Base-by-base conservation (phyloP, 2,329 filamentous ascomycete species). In the Huntiella abstrusa region DNA sequence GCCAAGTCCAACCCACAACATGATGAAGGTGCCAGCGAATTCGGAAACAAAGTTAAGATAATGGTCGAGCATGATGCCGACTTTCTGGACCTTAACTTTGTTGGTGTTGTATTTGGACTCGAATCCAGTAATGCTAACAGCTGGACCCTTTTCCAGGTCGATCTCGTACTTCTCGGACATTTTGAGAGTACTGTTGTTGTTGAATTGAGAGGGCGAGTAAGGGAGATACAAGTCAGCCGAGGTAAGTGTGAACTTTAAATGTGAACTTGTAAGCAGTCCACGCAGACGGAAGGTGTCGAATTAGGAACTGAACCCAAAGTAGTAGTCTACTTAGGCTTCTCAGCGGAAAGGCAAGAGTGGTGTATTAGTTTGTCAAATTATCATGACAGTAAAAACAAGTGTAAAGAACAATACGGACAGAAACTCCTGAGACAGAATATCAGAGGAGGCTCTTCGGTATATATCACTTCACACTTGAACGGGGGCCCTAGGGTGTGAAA, bases 1-100 rank as follows among this genome's bases (percentile, higher is more conserved):
- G 12, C 77, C 79, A 50, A 83, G 71, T 3, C 79, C 79, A 54
- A 83, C 83, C 39, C 83, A 60, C 50, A 83, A 64, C 52, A 83
- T 59, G 46, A 79, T 68, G 63, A 83, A 77, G 12, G 73, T 77
- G 6, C 77, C 77, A 45, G 78, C 69, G 59, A 82, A 80, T 52
- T 83, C 77, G 1, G 74, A 73, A 52, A 81, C 44, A 28, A 46
- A 49, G 40, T 49, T 45, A 12, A 44, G 36, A n/a, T 46, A 49
- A 32, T 47, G 44, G n/a, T 49, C 40, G 33, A 49, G 48, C 35
- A 43, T 43, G 16, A 22, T 40, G 12, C 43, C 22, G 13, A 36
- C 17, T 37, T 49, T 46, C 13, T 35, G 44, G 6, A 19, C 32
- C 13, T 43, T 43, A 16, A 10, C 22, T 19, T 47, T 45, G 28